phyloP scores from a whole-genome alignment of 306 rosid genomes.

The Aeschynomene evenia region DNA sequence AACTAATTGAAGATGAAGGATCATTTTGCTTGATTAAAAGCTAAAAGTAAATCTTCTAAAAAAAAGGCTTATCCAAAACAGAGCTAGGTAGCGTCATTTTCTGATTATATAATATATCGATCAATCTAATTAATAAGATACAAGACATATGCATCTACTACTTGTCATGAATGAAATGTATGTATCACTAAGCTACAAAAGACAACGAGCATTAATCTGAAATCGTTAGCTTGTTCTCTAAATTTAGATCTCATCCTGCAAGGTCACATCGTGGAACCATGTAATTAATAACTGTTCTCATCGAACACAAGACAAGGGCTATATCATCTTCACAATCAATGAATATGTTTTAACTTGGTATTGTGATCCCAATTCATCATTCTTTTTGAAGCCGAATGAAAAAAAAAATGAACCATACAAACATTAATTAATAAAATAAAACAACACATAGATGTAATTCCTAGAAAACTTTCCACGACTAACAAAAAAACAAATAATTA shows the following conservation, averaged over 20 bases:
- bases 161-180: conserved; percentile 14
- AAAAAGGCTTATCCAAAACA: no score
- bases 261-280: conserved; percentile 15
- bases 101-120: neutral
- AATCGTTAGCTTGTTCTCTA: conserved; percentile 19
- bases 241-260: conserved; percentile 15
- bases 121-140: neutral
- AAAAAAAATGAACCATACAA: neutral
- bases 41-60: no score
- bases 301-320: conserved; percentile 18
- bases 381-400: neutral
- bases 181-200: conserved; percentile 25
- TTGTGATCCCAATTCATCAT: neutral
- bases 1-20: neutral
- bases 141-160: no score
- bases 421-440: neutral
- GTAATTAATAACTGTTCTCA: conserved; percentile 14
- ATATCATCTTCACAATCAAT: neutral
- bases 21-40: neutral
- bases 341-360: neutral
- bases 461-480: conserved; percentile 16
- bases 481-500: neutral
- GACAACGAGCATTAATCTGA: conserved; percentile 14
- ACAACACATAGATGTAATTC: neutral
- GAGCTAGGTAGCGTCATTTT: neutral